Base-by-base conservation (phyloP, 345 rosid species). In the Schrenkiella parvula region DNA sequence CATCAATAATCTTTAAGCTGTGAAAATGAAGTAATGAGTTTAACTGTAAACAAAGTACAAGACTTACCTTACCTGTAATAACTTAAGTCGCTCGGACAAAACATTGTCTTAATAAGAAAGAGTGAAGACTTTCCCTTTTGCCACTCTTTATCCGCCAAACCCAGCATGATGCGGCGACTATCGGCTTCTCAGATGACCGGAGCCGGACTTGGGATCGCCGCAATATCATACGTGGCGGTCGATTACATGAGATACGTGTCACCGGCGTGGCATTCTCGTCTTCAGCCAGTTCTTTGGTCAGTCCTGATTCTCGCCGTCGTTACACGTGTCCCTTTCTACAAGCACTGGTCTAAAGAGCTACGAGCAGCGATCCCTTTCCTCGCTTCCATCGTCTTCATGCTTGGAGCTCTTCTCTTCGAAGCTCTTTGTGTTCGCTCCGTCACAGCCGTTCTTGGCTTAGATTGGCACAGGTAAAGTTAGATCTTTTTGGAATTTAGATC, bases 361-460 rank as follows among this genome's bases (percentile, higher is more conserved):
- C 82, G 91, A 15, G 85, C 95, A 15, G 93, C 82, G 5, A 19
- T 88, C 9, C 95, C 97, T 9, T 95, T 91, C 57, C 78, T 95
- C 5, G 89, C 80, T 17, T 95, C 97, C 19, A 79, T 91, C 79
- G 6, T 88, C 43, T 88, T 95, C 76, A 58, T 91, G 95, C 97
- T 91, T 48, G 59, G 78, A 8, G 81, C 90, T 67, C 84, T 95
- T 38, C 93, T 95, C 68, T 84, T 82, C 48, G 99, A 95, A 54
- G 90, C 92, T 76, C 83, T 89, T 48, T 85, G 87, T 48, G 99
- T 95, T 15, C 93, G 99, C 77, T 91, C 80, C 64, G 87, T 84
- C 70, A 88, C 99, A 8, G 93, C 91, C 38, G 93, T 91, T 54
- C 97, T 91, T 46, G 97, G 97, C 79, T 85, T 88, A 29, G 95